These are phyloP conservation scores for Cucurbita maxima DNA, from an alignment of 306 rosid species.

Conservation along the genomic window DNA sequence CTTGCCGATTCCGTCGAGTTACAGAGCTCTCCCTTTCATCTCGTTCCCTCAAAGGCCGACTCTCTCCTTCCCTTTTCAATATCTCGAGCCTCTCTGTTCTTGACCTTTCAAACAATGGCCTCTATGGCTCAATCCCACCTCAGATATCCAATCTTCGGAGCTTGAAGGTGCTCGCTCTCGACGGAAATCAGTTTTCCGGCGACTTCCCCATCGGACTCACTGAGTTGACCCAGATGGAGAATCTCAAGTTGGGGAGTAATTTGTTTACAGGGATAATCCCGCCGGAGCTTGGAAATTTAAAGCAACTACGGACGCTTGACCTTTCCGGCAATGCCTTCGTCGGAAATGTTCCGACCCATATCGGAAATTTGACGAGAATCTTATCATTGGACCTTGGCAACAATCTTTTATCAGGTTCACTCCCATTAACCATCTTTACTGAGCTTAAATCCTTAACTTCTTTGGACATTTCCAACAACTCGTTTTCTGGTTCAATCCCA, in stretches of 20 bases:
- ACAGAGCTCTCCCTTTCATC: constrained; percentile 42
- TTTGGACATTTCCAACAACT: constrained; percentile 71
- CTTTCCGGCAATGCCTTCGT: constrained; percentile 50
- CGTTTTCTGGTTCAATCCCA: constrained; percentile 61
- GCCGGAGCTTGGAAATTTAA: constrained; percentile 33
- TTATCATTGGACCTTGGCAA: constrained; percentile 53
- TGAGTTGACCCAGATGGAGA: constrained; percentile 21
- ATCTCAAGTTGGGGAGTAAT: constrained; percentile 47
- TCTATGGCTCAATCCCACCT: constrained; percentile 48
- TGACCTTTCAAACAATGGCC: constrained; percentile 43
- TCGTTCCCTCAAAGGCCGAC: constrained; percentile 28
- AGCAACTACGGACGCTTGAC: constrained; percentile 34
- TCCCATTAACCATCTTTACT: constrained; percentile 43
- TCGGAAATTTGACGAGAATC: constrained; percentile 57
- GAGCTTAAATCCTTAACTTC: constrained; percentile 43
- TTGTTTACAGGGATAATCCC: constrained; percentile 43
- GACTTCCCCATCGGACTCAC: constrained; percentile 25
- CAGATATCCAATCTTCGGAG: constrained; percentile 16
- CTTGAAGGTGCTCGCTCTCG: constrained; percentile 22
- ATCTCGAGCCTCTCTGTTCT: constrained; percentile 37
- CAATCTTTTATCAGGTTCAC: constrained; percentile 61
- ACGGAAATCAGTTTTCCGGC: constrained; percentile 27
- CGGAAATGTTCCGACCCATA: constrained; percentile 39
- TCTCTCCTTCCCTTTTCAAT: constrained; percentile 33
- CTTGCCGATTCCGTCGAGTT: constrained; percentile 62